These are phyloP conservation scores for Alternaria panax DNA, from an alignment of 2,329 filamentous ascomycete species.

Conservation along the genomic window DNA sequence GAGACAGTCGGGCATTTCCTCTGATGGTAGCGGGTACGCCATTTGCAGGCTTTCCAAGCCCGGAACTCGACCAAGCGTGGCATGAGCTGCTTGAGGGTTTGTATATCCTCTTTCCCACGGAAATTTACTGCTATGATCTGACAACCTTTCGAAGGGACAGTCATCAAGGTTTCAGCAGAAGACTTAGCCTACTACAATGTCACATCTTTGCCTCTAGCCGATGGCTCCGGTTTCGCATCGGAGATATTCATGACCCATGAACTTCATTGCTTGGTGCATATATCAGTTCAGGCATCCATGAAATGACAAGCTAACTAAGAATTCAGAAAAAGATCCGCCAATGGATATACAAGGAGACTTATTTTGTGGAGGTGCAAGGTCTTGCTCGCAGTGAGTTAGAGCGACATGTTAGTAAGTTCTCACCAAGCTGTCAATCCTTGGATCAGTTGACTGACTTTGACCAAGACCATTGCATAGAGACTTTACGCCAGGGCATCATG, in stretches of 20 bases:
- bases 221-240: neutral
- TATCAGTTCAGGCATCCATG: neutral
- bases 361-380: neutral
- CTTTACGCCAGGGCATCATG: neutral
- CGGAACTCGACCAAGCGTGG: slow-evolving; percentile 1
- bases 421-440: neutral
- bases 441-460: neutral
- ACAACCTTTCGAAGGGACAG: too few relatives aligned
- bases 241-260: slow-evolving; percentile 1
- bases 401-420: neutral
- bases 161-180: neutral
- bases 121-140: neutral
- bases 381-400: neutral
- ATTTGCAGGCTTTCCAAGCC: neutral
- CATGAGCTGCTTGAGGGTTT: neutral
- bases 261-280: neutral
- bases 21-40: neutral
- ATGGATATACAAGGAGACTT: neutral
- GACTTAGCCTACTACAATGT: neutral
- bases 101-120: neutral
- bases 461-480: slow-evolving; percentile 2
- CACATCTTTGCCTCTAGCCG: neutral
- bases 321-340: slow-evolving; percentile 1
- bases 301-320: neutral
- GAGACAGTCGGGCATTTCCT: neutral